phyloP scores from a whole-genome alignment of 2,329 filamentous ascomycete species.

The Niveomyces coronatus region DNA sequence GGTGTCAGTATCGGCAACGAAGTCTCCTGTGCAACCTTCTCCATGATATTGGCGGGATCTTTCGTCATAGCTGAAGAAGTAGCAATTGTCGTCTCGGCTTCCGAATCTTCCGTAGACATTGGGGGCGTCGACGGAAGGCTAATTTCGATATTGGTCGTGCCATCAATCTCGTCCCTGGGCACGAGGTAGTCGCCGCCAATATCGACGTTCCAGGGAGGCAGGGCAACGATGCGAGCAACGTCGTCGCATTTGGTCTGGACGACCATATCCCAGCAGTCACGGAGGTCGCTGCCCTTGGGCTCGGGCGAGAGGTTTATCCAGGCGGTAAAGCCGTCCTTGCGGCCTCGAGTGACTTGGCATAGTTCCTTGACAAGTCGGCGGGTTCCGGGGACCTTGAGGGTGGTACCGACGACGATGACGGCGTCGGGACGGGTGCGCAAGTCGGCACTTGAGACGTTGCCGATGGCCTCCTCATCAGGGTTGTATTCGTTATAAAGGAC shows the following conservation, averaged over 20 bases:
- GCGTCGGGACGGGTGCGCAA: conserved; percentile 79
- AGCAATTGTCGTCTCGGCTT: conserved; percentile 12
- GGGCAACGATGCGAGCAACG: conserved; percentile 62
- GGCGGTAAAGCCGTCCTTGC: conserved; percentile 74
- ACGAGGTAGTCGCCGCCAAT: conserved; percentile 41
- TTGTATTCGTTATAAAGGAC: conserved; percentile 97
- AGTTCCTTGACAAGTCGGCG: conserved; percentile 82
- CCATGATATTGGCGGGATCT: conserved; percentile 32
- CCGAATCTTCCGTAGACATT: conserved; percentile 15
- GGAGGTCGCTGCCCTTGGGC: conserved; percentile 73
- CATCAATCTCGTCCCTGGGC: conserved; percentile 33
- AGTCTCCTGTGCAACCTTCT: too few relatives aligned
- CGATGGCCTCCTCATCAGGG: conserved; percentile 92
- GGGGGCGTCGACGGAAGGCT: conserved; percentile 17
- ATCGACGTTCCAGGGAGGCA: conserved; percentile 48
- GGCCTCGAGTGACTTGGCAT: conserved; percentile 74
- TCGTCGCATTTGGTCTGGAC: conserved; percentile 82
- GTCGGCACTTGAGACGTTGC: conserved; percentile 78
- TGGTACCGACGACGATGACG: conserved; percentile 90
- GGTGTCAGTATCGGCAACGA: conserved; percentile 50
- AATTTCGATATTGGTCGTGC: conserved; percentile 24
- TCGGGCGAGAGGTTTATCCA: conserved; percentile 91
- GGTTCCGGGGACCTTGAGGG: conserved; percentile 88
- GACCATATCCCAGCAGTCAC: conserved; percentile 87
- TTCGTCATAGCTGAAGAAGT: conserved; percentile 22